phyloP scores from a whole-genome alignment of 148 eudicot genomes.

The Cornus kousa region DNA sequence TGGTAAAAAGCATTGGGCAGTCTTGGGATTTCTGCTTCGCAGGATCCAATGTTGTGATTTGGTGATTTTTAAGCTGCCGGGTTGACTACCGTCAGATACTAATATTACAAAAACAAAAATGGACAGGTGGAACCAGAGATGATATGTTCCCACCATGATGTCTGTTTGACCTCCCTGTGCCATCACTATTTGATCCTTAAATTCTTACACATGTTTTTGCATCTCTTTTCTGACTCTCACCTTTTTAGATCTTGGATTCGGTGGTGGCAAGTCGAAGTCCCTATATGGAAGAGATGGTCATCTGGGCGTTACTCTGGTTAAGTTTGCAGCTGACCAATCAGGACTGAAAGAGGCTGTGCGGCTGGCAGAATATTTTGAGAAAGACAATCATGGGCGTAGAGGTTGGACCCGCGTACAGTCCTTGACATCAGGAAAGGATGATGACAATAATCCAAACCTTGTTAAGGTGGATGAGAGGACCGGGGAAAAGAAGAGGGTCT shows the following conservation, averaged over 20 bases:
- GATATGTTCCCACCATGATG: not conserved
- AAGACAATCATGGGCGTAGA: constrained; percentile 70
- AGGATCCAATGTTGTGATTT: not conserved
- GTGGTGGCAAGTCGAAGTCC: constrained; percentile 77
- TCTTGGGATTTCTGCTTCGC: constrained; percentile 1
- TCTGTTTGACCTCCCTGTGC: not conserved
- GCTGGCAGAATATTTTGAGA: constrained; percentile 65
- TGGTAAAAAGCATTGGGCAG: not conserved
- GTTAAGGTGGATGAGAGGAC: constrained; percentile 63
- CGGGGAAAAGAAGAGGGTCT: constrained; percentile 66
- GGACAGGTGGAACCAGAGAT: not conserved
- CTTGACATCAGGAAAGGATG: constrained; percentile 39
- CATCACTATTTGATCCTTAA: not conserved
- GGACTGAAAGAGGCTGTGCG: constrained; percentile 81
- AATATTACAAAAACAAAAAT: not conserved
- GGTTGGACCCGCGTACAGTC: constrained; percentile 70
- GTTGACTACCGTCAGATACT: not conserved
- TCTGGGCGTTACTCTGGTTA: constrained; percentile 62
- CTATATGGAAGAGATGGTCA: constrained; percentile 80
- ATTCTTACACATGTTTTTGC: not conserved
- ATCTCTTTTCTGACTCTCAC: constrained; percentile 6
- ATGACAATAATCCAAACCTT: constrained; percentile 72
- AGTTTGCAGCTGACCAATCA: constrained; percentile 64
- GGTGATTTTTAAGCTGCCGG: not conserved
- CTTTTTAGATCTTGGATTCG: constrained; percentile 69